phyloP scores from a whole-genome alignment of 768 basidiomycete genomes.

The Ramaria sp. region DNA sequence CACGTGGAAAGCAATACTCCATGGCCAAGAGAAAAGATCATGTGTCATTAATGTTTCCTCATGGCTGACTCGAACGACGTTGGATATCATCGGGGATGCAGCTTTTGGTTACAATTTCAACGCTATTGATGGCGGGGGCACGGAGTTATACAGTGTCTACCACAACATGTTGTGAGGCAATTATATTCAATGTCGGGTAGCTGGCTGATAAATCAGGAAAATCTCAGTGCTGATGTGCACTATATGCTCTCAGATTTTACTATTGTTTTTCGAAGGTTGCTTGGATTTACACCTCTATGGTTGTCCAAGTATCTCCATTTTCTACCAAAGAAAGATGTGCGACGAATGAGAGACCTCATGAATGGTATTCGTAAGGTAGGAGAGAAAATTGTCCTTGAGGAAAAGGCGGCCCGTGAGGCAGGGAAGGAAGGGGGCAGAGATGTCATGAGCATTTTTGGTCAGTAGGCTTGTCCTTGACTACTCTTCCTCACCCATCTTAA shows the following conservation, averaged over 20 bases:
- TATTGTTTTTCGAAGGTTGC: conserved; percentile 38
- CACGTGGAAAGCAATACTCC: conserved; percentile 41
- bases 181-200: conserved; percentile 18
- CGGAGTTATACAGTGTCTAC: conserved; percentile 45
- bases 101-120: conserved; percentile 46
- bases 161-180: conserved; percentile 26
- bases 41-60: conserved; percentile 38
- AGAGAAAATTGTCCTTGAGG: conserved; percentile 34
- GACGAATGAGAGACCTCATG: conserved; percentile 22
- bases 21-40: conserved; percentile 23
- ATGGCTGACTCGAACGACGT: conserved; percentile 29
- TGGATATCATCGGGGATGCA: conserved; percentile 26
- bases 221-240: conserved; percentile 25
- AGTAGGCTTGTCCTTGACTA: conserved; percentile 7
- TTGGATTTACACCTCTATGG: conserved; percentile 30
- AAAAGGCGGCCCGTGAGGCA: conserved; percentile 35
- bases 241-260: conserved; percentile 34
- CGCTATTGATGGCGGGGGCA: conserved; percentile 34
- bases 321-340: conserved; percentile 31
- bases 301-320: conserved; percentile 35
- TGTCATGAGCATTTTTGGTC: conserved; percentile 48
- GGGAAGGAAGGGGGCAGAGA: conserved; percentile 32
- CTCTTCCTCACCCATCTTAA: not conserved
- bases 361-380: conserved; percentile 26
- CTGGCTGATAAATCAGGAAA: conserved; percentile 15